Evolutionary conservation across 495 filamentous ascomycete species (phyloP).

Genomic region (Aspergillus hancockii): DNA sequence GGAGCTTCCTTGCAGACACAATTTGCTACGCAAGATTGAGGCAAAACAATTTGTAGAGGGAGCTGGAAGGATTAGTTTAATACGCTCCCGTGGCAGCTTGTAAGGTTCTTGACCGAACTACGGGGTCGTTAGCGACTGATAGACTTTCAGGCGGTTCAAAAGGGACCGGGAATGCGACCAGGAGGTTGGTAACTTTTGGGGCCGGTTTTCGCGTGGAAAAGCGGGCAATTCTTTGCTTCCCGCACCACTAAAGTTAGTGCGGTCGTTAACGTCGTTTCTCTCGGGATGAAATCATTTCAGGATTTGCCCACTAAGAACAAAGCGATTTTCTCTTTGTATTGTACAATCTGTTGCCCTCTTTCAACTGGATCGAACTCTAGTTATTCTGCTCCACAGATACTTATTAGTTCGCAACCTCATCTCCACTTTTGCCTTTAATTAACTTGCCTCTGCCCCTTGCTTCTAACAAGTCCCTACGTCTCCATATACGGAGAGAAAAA

Average conservation of each 20-base stretch:
- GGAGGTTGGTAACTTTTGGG: slow-evolving; percentile 30
- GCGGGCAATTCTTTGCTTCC: slow-evolving; percentile 23
- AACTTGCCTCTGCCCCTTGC: background rate
- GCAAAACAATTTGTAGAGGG: background rate
- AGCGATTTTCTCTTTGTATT: slow-evolving; percentile 6
- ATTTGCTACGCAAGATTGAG: slow-evolving; percentile 9
- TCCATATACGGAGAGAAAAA: background rate
- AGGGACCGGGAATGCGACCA: slow-evolving; percentile 20
- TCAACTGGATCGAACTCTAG: background rate
- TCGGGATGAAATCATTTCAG: slow-evolving; percentile 12
- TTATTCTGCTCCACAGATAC: background rate
- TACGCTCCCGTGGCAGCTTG: background rate
- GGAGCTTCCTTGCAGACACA: slow-evolving; percentile 5
- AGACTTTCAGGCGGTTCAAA: slow-evolving; percentile 22
- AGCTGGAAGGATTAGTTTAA: background rate
- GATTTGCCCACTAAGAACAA: slow-evolving; percentile 13
- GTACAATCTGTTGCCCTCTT: background rate
- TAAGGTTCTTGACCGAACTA: slow-evolving; percentile 7
- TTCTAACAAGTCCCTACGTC: background rate
- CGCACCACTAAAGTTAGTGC: slow-evolving; percentile 23
- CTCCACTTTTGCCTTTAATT: too few species aligned
- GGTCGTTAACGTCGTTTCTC: slow-evolving; percentile 10
- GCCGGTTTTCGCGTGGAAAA: slow-evolving; percentile 23
- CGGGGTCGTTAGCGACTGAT: slow-evolving; percentile 19
- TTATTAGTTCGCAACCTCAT: background rate